Percentiles rank a stretch among this genome's conserved stretches.
Conservation (phyloP, 1,139 yeast species). For the Geotrichum europaeum region DNA sequence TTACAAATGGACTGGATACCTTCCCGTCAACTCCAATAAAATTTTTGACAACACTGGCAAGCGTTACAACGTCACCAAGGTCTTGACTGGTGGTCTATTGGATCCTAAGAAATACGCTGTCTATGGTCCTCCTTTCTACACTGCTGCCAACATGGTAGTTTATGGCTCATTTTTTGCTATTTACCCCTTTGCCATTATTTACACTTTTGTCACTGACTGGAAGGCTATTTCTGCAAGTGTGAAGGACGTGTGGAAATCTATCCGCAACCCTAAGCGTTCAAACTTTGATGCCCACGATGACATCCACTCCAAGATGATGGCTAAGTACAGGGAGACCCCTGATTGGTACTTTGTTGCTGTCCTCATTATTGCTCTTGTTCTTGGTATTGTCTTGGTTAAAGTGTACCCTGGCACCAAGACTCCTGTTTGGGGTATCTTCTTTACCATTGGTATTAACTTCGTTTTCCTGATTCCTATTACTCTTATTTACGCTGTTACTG, state of each 20-base stretch:
- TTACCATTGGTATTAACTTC: constrained; percentile 49
- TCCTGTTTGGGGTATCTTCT: constrained; percentile 51
- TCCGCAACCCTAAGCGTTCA: constrained; percentile 33
- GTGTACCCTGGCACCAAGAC: constrained; percentile 41
- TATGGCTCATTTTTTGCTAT: constrained; percentile 31
- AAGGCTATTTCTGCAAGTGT: constrained; percentile 18
- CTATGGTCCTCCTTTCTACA: constrained; percentile 45
- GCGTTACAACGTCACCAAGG: constrained; percentile 38
- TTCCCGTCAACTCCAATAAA: constrained; percentile 49
- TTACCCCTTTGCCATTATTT: constrained; percentile 26
- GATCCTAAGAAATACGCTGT: constrained; percentile 29
- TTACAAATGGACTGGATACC: constrained; percentile 45
- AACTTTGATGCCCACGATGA: constrained; percentile 26
- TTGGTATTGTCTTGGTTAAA: constrained; percentile 45
- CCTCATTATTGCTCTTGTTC: constrained; percentile 42
- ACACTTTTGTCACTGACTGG: constrained; percentile 23
- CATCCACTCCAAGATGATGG: constrained; percentile 39
- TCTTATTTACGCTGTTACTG: constrained; percentile 46
- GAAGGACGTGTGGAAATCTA: constrained; percentile 21
- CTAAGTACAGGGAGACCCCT: constrained; percentile 52
- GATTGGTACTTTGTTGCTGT: constrained; percentile 51
- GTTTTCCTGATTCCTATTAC: constrained; percentile 49
- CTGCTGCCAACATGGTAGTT: constrained; percentile 38
- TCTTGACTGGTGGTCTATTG: constrained; percentile 39
- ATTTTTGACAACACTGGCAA: constrained; percentile 47